Evolutionary conservation across 208 protist genomes (phyloP).

Genomic region (Borovskyia barvae): DNA sequence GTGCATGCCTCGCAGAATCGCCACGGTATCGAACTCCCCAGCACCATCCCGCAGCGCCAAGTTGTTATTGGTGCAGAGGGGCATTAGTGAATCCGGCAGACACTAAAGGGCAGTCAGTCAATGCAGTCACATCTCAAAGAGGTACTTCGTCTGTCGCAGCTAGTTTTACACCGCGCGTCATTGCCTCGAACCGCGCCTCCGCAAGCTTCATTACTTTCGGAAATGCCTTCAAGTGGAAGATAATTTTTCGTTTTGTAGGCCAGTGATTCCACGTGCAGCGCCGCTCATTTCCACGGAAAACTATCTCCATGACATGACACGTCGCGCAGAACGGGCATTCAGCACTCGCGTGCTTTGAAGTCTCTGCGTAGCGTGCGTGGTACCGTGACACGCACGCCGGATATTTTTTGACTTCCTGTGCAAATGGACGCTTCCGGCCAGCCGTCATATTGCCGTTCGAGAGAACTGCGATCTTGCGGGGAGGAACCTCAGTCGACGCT

Average conservation of each 20-base stretch:
- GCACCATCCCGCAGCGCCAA: no score
- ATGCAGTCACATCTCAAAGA: no score
- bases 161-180: conserved; percentile 32
- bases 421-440: no score
- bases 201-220: conserved; percentile 40
- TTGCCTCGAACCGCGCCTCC: conserved; percentile 24
- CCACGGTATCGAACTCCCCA: no score
- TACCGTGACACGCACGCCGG: conserved; percentile 49
- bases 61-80: no score
- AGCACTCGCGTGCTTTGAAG: conserved; percentile 38
- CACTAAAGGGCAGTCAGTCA: no score
- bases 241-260: conserved; percentile 55
- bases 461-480: no score
- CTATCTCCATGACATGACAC: conserved; percentile 71
- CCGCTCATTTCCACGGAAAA: conserved; percentile 51
- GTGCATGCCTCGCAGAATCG: no score
- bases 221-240: conserved; percentile 39
- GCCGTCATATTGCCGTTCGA: no score
- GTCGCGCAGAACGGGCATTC: conserved; percentile 60
- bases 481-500: no score
- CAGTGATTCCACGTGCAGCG: conserved; percentile 64
- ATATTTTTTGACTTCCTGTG: conserved; percentile 1
- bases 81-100: no score
- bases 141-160: conserved; percentile 29
- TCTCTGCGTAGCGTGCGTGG: conserved; percentile 45